Evolutionary conservation across 768 basidiomycete species (phyloP), one percentile per base, ranked within the genome.

Genomic region (Hemileccinum rubropunctum): DNA sequence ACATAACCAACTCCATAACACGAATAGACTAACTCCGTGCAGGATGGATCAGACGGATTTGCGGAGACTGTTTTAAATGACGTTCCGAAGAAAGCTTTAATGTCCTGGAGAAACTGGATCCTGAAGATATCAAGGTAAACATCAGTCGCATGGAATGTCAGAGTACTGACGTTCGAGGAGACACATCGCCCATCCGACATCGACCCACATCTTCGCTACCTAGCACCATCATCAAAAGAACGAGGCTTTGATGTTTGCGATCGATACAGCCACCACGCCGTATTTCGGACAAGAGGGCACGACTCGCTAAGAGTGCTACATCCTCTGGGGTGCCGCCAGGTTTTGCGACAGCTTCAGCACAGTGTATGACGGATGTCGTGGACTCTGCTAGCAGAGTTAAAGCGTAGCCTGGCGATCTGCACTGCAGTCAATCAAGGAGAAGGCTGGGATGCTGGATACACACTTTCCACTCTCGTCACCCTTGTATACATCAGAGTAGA

Each of bases 401-500:
- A 0, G 91, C 97, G 67, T 94, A 99, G 0, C 95, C 97, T 6
- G 97, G 97, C 0, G 97, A 99, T 71, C 94, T 97, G 56, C 14
- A 38, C 23, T 33, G 21, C 46, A 15, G 11, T 45, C 23, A 47
- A 43, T 45, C 14, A 41, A 12, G 18, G 30, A 26, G n/a, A 42
- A 34, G 23, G 27, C 33, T 32, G 35, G 34, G n/a, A 45, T 32
- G 12, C 26, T 13, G 34, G 12, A 21, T 0, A 72, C 93, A 54
- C 58, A 95, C 95, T 93, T 98, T 68, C 95, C 95, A 57, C 92
- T 94, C 54, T 98, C 97, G 15, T 91, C 90, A 7, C 95, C 95
- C 66, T 97, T 95, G 72, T 97, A 98, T 20, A 98, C 94, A 56
- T 99, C 97, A 4, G 97, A 95, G 67, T 98, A 95, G 34, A 99